Conservation (phyloP, 805 yeast genomes). For the Blastobotrys americana region DNA sequence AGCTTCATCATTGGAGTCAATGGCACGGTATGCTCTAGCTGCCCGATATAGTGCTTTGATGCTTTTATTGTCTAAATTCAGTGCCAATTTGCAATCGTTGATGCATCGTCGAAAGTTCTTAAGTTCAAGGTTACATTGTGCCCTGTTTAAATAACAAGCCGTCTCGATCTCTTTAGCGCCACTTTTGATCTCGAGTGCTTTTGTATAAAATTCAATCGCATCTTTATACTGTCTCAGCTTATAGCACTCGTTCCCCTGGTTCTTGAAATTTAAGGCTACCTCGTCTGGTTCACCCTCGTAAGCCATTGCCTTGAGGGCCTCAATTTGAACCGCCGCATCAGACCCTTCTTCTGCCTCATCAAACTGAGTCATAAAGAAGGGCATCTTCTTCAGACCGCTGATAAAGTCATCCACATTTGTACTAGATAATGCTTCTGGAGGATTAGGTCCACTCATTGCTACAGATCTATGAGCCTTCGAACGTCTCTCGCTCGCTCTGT, state of each 20-base stretch:
- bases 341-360: slow-evolving; percentile 64
- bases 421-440: neutral
- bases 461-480: too few species aligned
- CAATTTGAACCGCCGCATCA: slow-evolving; percentile 58
- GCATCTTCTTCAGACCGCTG: slow-evolving; percentile 71
- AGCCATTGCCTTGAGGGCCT: slow-evolving; percentile 84
- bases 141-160: slow-evolving; percentile 70
- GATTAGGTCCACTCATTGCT: too few species aligned
- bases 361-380: slow-evolving; percentile 87
- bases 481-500: too few species aligned
- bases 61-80: slow-evolving; percentile 58
- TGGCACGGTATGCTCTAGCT: slow-evolving; percentile 66
- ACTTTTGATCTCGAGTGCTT: slow-evolving; percentile 69
- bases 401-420: slow-evolving; percentile 58
- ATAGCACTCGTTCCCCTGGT: slow-evolving; percentile 87
- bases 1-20: slow-evolving; percentile 69
- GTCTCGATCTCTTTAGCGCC: slow-evolving; percentile 46
- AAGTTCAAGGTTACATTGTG: slow-evolving; percentile 85
- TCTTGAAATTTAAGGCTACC: slow-evolving; percentile 79
- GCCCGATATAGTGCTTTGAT: slow-evolving; percentile 82
- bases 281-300: slow-evolving; percentile 96
- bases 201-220: slow-evolving; percentile 72
- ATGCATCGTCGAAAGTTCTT: slow-evolving; percentile 79
- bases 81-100: slow-evolving; percentile 72
- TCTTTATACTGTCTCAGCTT: slow-evolving; percentile 60